Evolutionary conservation across 1,284 basidiomycete species (phyloP).

Genomic region (Athelia psychrophila): DNA sequence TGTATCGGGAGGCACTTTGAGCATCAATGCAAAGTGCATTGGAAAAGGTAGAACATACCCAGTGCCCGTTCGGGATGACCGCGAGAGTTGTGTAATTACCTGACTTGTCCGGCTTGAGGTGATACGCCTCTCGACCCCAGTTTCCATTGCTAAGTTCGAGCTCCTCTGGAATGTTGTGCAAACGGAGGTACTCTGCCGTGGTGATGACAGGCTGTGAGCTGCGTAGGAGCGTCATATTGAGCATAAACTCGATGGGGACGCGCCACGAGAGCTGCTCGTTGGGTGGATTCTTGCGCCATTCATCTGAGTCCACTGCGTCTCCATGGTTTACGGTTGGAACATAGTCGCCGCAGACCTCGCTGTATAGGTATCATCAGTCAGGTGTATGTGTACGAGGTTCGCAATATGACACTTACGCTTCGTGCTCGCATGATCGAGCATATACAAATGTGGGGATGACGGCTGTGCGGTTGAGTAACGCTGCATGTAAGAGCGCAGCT

Average conservation of each 20-base stretch:
- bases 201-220: constrained; percentile 30
- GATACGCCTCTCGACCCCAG: constrained; percentile 30
- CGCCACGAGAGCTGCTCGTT: constrained; percentile 35
- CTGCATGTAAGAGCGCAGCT: constrained; percentile 33
- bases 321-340: constrained; percentile 34
- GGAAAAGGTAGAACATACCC: constrained; percentile 6
- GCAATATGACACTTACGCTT: constrained; percentile 15
- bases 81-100: constrained; percentile 16
- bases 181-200: constrained; percentile 33
- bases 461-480: constrained; percentile 32
- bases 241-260: constrained; percentile 31
- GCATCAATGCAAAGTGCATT: no score
- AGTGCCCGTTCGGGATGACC: constrained; percentile 32
- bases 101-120: constrained; percentile 7
- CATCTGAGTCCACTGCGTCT: constrained; percentile 28
- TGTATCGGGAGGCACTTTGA: no score
- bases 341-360: constrained; percentile 26
- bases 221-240: constrained; percentile 37
- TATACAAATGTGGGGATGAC: constrained; percentile 39
- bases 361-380: constrained; percentile 1
- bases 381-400: constrained; percentile 2
- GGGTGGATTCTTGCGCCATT: constrained; percentile 31
- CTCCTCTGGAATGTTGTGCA: constrained; percentile 25
- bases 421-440: constrained; percentile 37
- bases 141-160: constrained; percentile 31